These are phyloP conservation scores for Coemansia javaensis DNA, from an alignment of 192 early-diverging fungal genomes.

Conservation along the genomic window DNA sequence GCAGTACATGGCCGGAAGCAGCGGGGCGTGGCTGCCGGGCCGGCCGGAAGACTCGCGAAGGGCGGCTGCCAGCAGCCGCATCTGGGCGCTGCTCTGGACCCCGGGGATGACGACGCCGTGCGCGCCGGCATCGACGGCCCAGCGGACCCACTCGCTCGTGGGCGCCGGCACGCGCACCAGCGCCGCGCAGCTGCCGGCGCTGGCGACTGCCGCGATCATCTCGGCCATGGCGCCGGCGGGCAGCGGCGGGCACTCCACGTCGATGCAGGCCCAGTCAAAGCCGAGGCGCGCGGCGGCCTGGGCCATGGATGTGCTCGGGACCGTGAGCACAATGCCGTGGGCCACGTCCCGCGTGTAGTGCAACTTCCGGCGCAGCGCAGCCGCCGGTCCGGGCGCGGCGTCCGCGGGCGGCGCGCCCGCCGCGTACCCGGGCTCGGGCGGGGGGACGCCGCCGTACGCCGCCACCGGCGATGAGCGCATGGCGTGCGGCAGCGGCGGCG, in stretches of 20 bases:
- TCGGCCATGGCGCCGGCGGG: constrained; percentile 32
- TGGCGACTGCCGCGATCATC: constrained; percentile 37
- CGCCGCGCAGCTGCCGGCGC: constrained; percentile 16
- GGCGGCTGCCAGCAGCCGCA: constrained; percentile 12
- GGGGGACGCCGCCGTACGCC: constrained; percentile 3
- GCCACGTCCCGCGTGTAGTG: constrained; percentile 7
- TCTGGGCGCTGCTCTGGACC: constrained; percentile 25
- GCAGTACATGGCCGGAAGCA: neutral
- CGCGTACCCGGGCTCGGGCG: neutral
- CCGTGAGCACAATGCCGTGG: constrained; percentile 34
- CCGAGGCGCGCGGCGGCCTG: constrained; percentile 24
- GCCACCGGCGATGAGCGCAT: constrained; percentile 29
- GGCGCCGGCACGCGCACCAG: constrained; percentile 39
- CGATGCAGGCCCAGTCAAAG: constrained; percentile 44
- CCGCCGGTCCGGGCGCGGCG: neutral
- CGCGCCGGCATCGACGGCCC: constrained; percentile 39
- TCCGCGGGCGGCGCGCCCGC: too few species aligned
- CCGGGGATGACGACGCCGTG: constrained; percentile 36
- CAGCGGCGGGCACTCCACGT: constrained; percentile 26
- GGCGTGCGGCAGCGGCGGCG: constrained; percentile 4
- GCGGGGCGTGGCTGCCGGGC: neutral
- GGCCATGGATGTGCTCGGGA: constrained; percentile 34
- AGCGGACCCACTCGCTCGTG: constrained; percentile 26
- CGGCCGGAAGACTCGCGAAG: constrained; percentile 2
- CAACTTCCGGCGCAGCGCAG: constrained; percentile 21